phyloP scores from a whole-genome alignment of 306 rosid species.

The Trifolium pratense region DNA sequence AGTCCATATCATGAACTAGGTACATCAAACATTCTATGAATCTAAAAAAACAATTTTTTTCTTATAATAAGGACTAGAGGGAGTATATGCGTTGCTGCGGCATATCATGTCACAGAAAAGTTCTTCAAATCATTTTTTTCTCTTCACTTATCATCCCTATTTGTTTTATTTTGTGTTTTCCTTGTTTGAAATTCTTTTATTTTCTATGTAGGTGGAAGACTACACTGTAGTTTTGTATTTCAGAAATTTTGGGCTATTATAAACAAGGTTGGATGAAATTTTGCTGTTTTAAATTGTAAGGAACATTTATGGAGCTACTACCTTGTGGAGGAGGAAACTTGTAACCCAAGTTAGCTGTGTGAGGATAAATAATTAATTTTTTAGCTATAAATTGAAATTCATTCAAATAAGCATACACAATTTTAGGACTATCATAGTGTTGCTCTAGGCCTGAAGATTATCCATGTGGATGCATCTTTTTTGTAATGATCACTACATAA shows the following conservation, averaged over 20 bases:
- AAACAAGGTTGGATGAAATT: constrained; percentile 9
- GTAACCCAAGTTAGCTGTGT: constrained; percentile 25
- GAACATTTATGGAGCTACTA: constrained; percentile 32
- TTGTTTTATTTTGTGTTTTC: constrained; percentile 24
- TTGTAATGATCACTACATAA: neutral
- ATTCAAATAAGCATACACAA: constrained; percentile 19
- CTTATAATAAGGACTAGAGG: too few relatives aligned
- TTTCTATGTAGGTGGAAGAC: neutral
- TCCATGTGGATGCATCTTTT: constrained; percentile 8
- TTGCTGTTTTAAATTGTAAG: constrained; percentile 23
- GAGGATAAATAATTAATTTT: constrained; percentile 5
- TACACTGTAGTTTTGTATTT: constrained; percentile 21
- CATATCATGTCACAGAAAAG: neutral
- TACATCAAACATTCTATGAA: too few relatives aligned
- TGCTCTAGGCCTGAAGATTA: constrained; percentile 1
- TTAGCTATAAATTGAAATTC: constrained; percentile 18
- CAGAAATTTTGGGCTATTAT: constrained; percentile 31
- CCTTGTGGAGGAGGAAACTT: constrained; percentile 18
- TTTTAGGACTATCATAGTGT: neutral
- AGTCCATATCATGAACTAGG: too few relatives aligned
- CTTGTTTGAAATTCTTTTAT: neutral
- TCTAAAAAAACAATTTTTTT: too few relatives aligned
- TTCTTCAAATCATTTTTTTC: constrained; percentile 4
- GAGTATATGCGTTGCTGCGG: neutral
- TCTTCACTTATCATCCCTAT: neutral